These are phyloP conservation scores for Brassica hybrid DNA, from an alignment of 441 rosid genomes.

Conservation along the genomic window DNA sequence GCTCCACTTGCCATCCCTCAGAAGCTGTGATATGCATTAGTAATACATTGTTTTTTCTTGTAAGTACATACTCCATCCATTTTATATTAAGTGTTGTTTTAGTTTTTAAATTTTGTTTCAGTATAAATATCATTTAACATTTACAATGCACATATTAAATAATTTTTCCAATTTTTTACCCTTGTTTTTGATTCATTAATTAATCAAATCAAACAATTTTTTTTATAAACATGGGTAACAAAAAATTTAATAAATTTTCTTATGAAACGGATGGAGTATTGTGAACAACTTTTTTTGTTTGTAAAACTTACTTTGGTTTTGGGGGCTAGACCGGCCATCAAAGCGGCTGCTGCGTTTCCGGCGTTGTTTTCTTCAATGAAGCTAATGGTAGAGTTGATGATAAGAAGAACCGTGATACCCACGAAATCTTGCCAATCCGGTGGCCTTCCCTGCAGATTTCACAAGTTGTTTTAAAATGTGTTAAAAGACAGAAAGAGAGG, in stretches of 20 bases:
- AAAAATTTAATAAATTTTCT: too few species aligned
- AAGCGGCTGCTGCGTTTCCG: constrained; percentile 81
- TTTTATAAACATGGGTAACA: too few species aligned
- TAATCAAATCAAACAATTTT: too few species aligned
- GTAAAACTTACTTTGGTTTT: constrained; percentile 55
- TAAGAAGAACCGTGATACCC: constrained; percentile 61
- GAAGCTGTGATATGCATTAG: constrained; percentile 43
- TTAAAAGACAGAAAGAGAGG: constrained; percentile 10
- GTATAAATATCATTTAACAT: too few species aligned
- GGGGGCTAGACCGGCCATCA: constrained; percentile 85
- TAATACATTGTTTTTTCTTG: background rate
- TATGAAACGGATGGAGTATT: too few species aligned
- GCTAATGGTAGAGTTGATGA: constrained; percentile 76
- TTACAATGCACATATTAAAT: too few species aligned
- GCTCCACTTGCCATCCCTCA: constrained; percentile 65
- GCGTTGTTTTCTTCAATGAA: constrained; percentile 81
- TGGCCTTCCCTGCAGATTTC: constrained; percentile 60
- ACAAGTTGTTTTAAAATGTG: background rate
- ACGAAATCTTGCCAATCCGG: constrained; percentile 84
- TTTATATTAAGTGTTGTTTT: too few species aligned
- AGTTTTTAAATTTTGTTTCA: too few species aligned
- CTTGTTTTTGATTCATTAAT: too few species aligned
- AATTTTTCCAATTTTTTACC: too few species aligned
- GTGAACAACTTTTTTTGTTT: background rate
- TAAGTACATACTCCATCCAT: background rate